Percentiles rank a stretch among this genome's conserved stretches.
These are phyloP conservation scores for Suillus cothurnatus DNA, from an alignment of 768 basidiomycete genomes.

Conservation along the genomic window DNA sequence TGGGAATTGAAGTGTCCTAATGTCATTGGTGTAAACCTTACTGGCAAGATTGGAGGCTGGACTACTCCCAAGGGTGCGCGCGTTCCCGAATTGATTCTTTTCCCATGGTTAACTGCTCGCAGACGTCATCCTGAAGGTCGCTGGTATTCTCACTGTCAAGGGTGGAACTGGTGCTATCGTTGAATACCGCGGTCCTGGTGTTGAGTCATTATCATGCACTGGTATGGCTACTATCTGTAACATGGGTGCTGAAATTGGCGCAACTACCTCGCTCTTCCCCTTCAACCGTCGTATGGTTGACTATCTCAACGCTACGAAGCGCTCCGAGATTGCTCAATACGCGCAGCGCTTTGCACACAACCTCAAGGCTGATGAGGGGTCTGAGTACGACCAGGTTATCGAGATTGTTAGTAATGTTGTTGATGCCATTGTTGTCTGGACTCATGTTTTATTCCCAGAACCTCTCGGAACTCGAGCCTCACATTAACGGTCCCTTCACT, in stretches of 20 bases:
- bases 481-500: constrained; percentile 99
- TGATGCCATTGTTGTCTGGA: background rate
- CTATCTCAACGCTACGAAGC: constrained; percentile 96
- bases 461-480: constrained; percentile 95
- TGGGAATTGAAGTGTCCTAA: constrained; percentile 99
- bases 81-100: background rate
- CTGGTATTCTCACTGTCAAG: constrained; percentile 98
- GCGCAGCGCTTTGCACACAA: constrained; percentile 90
- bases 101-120: constrained; percentile 5
- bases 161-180: constrained; percentile 99
- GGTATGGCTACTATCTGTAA: constrained; percentile 99
- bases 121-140: constrained; percentile 99
- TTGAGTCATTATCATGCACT: constrained; percentile 95
- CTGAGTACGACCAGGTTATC: constrained; percentile 93
- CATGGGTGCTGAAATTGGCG: constrained; percentile 99
- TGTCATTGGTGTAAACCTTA: constrained; percentile 96
- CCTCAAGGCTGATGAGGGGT: constrained; percentile 81
- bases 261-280: constrained; percentile 98
- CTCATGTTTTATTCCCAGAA: constrained; percentile 50
- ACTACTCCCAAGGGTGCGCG: constrained; percentile 90
- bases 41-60: constrained; percentile 95
- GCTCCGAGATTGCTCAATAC: constrained; percentile 83
- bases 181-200: constrained; percentile 94
- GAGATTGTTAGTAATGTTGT: constrained; percentile 67
- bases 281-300: constrained; percentile 94